Evolutionary conservation across 768 basidiomycete species (phyloP), one percentile per base, ranked within the genome.

Genomic region (Dioszegia hungarica): DNA sequence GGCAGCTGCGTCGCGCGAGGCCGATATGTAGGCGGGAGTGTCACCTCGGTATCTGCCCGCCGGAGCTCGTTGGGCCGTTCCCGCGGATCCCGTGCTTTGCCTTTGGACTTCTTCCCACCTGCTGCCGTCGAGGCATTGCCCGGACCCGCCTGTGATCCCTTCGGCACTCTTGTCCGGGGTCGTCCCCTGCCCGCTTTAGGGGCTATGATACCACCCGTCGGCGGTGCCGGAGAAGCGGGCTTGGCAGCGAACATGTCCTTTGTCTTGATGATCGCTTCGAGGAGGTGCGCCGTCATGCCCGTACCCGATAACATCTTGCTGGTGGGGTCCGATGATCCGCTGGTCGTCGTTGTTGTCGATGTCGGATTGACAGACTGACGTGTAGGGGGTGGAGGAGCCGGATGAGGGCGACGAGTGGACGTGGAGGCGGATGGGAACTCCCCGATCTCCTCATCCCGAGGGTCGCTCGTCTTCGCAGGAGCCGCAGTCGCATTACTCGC

Each of bases 391-490:
- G 20, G 5, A 22, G 20, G 27, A 11, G 19, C 27, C 9, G 14
- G 8, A 44, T 20, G 6, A 11, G 43, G 27, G 6, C 6, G 43
- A 11, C 43, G 43, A 27, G 11, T 27, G 5, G 22, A 20, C 22
- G 49, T 36, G 12, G 49, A 38, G 17, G 49, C 49, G 1, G 49
- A 51, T 11, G 49, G 49, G 34, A 51, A 51, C 15, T 51, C 49
- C 11, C 11, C 31, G 15, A n/a, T n/a, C n/a, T n/a, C n/a, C n/a
- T n/a, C n/a, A n/a, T n/a, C n/a, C n/a, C n/a, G n/a, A n/a, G n/a
- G n/a, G n/a, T n/a, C n/a, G n/a, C n/a, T n/a, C n/a, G n/a, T n/a
- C n/a, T n/a, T n/a, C n/a, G n/a, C n/a, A n/a, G n/a, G n/a, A n/a
- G n/a, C n/a, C n/a, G n/a, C n/a, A n/a, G n/a, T n/a, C n/a, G n/a